phyloP scores from a whole-genome alignment of 805 yeast genomes.

The Starmerella cellae region DNA sequence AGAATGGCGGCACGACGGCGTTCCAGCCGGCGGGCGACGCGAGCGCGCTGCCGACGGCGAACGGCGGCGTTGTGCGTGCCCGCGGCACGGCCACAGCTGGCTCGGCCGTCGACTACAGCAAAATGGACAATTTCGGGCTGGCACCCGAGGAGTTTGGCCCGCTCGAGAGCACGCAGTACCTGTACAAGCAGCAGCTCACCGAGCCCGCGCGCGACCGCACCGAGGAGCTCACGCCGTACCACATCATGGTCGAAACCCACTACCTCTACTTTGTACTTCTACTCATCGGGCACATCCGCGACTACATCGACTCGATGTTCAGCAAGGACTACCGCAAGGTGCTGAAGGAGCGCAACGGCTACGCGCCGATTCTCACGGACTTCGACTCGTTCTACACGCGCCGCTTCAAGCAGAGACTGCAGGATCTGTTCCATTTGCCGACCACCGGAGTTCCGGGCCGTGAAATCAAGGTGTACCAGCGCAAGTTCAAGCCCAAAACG shows the following conservation, averaged over 20 bases:
- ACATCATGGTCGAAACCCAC: constrained; percentile 67
- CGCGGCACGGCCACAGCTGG: neutral
- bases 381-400: constrained; percentile 90
- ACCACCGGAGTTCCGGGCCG: constrained; percentile 98
- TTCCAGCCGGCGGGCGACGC: neutral
- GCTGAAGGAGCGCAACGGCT: constrained; percentile 67
- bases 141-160: constrained; percentile 52
- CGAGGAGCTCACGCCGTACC: constrained; percentile 80
- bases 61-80: neutral
- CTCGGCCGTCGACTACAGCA: neutral
- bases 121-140: constrained; percentile 11
- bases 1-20: neutral
- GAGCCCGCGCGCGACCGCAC: constrained; percentile 34
- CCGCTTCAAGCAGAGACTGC: constrained; percentile 77
- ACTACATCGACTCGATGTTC: constrained; percentile 68
- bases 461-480: constrained; percentile 64
- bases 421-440: constrained; percentile 90
- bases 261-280: constrained; percentile 72
- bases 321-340: constrained; percentile 51
- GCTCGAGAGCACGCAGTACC: constrained; percentile 48
- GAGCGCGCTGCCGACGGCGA: neutral
- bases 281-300: constrained; percentile 80
- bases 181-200: constrained; percentile 46
- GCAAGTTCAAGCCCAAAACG: constrained; percentile 48
- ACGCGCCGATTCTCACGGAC: constrained; percentile 91